Evolutionary conservation across 176 grass and related monocot species (phyloP), one percentile per base, ranked within the genome.

Genomic region (bread wheat (Triticum aestivum)): DNA sequence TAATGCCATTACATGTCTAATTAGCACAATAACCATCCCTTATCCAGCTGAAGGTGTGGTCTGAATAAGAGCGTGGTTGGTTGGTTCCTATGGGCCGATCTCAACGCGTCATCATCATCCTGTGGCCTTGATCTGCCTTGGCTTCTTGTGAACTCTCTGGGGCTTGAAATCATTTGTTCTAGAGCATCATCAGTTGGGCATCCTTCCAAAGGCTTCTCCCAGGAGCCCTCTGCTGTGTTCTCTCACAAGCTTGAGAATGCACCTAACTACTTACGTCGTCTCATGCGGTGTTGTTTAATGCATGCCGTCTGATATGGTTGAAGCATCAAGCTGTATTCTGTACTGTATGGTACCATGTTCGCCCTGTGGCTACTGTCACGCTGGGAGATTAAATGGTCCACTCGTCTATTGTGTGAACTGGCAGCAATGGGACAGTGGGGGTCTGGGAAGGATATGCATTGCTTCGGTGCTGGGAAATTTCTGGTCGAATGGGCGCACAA

Each of bases 281-380:
- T 61, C 77, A 77, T 56, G 71, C 64, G 61, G 45, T 67, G 32
- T 15, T 51, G 65, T 83, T 83, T 68, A 87, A 84, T 91, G 85
- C 75, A 26, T 3, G 27, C 75, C 58, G 68, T 44, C 7, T 34
- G 65, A 72, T 65, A 56, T 63, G 54, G 89, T 83, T 45, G 65
- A 33, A 73, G 80, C 66, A 75, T 75, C 72, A 73, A 59, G 37
- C 83, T 80, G 79, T 83, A 78, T 72, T 32, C 6, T 15, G 79
- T 82, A 79, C 81, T 41, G 44, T 59, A 35, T 35, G 64, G 66
- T 42, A 87, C 75, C 9, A n/a, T 18, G 45, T 37, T 87, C 78
- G 45, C 35, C 68, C 9, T 79, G 54, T 11, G 58, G 4, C 20
- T 44, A 69, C 74, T 30, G 73, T 9, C 84, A n/a, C 11, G n/a